These are phyloP conservation scores for Amanita rimosa DNA, from an alignment of 768 basidiomycete species.

Conservation along the genomic window DNA sequence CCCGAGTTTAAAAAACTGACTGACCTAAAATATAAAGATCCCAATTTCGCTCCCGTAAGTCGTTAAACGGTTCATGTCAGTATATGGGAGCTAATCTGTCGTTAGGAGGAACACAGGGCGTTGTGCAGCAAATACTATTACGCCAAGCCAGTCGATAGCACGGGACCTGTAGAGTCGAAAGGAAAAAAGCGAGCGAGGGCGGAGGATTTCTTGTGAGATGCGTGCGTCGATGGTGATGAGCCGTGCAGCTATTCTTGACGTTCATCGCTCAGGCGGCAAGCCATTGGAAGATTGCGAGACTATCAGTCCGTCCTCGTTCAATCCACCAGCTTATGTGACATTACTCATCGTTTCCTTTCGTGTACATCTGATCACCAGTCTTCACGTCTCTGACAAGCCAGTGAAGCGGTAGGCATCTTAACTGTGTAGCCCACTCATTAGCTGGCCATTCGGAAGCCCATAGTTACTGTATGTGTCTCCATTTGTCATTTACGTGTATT, in stretches of 20 bases:
- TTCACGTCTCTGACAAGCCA: not conserved
- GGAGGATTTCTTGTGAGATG: constrained; percentile 62
- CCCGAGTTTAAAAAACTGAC: constrained; percentile 70
- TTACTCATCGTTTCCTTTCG: constrained; percentile 1
- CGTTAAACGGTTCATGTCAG: not conserved
- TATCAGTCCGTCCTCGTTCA: constrained; percentile 23
- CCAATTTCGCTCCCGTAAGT: constrained; percentile 72
- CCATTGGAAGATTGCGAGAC: constrained; percentile 6
- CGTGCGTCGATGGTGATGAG: constrained; percentile 7
- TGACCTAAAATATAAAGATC: constrained; percentile 59
- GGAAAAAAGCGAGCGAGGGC: constrained; percentile 82
- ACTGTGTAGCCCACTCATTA: constrained; percentile 1
- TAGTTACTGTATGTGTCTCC: constrained; percentile 7
- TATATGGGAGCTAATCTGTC: not conserved
- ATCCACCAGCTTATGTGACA: not conserved
- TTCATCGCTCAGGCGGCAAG: not conserved
- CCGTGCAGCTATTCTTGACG: not conserved
- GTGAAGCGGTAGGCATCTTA: constrained; percentile 4
- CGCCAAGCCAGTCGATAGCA: constrained; percentile 26
- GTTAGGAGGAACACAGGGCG: constrained; percentile 71
- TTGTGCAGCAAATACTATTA: constrained; percentile 51
- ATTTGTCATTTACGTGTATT: constrained; percentile 5
- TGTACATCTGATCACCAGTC: not conserved
- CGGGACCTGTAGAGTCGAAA: constrained; percentile 44
- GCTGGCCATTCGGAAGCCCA: constrained; percentile 1